Base-by-base conservation (phyloP, 257 asterid genomes). In the Hygrophila difformis region DNA sequence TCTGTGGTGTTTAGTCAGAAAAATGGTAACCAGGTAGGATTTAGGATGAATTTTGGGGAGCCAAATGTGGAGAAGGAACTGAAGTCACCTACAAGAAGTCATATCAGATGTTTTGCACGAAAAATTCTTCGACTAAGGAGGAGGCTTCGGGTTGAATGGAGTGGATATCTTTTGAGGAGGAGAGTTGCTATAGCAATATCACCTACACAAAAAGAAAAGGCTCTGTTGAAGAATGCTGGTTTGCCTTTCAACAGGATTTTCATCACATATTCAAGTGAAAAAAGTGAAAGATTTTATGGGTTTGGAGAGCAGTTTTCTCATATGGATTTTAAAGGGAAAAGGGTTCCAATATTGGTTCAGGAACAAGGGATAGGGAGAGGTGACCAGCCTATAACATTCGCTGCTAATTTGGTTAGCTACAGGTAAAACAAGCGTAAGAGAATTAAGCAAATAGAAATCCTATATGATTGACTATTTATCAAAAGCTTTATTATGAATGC, bases 341-440 rank as follows among this genome's bases (percentile, higher is more conserved):
- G 60, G 47, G 94, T 88, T 5, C 97, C 97, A 0, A 84, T 88
- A 13, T 73, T 88, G 28, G 96, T 88, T 62, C 97, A 88, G 63
- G 97, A 88, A 62, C 97, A 88, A 57, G 97, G 97, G 20, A 88
- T 88, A 49, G 97, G 97, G 45, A 77, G 97, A 72, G 97, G 97
- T 3, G 97, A 84, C 49, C 97, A 88, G 34, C 97, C 97, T 14
- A 88, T 88, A 51, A 84, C 97, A 2, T 84, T 82, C 56, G 95
- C 94, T 51, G 96, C 97, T 49, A 88, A 88, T 64, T 79, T 88
- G 74, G 82, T 88, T 43, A 88, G 97, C 73, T 88, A 79, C 68
- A 88, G 97, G 97, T 88, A 52, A 42, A 46, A 46, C 40, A 6
- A n/a, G 36, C 44, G 15, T 29, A 28, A 38, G 11, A 12, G 11